Conservation (phyloP, 169 alveolate genomes). For the Cryptosporidium sp. region DNA sequence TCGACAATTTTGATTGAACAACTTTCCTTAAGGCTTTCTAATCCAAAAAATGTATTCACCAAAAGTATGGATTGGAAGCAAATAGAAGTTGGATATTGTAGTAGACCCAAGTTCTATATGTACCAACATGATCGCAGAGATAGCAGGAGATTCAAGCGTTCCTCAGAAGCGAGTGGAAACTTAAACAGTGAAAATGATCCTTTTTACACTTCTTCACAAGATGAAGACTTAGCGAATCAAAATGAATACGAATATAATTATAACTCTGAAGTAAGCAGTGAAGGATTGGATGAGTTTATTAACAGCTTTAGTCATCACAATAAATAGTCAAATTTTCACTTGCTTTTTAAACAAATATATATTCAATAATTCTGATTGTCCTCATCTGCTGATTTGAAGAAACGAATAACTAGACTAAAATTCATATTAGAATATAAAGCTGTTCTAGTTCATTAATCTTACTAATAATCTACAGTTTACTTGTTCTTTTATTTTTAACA, state of each 20-base stretch:
- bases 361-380: background rate
- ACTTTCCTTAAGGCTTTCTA: conserved; percentile 3
- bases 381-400: background rate
- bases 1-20: conserved; percentile 11
- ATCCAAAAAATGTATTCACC: background rate
- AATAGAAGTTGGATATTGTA: conserved; percentile 55
- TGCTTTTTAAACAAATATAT: background rate
- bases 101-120: conserved; percentile 38
- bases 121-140: conserved; percentile 10
- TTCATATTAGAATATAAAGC: background rate
- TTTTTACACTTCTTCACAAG: background rate
- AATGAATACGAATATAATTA: background rate
- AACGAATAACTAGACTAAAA: background rate
- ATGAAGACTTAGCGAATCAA: background rate
- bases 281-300: conserved; percentile 6
- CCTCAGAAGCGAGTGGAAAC: background rate
- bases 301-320: background rate
- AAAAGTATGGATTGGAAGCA: conserved; percentile 44
- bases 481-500: no score
- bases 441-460: background rate
- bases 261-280: background rate
- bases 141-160: background rate
- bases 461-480: background rate
- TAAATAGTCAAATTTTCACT: background rate
- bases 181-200: conserved; percentile 24